Conservation (phyloP, 2,329 filamentous ascomycete species). For the Colletotrichum lini region DNA sequence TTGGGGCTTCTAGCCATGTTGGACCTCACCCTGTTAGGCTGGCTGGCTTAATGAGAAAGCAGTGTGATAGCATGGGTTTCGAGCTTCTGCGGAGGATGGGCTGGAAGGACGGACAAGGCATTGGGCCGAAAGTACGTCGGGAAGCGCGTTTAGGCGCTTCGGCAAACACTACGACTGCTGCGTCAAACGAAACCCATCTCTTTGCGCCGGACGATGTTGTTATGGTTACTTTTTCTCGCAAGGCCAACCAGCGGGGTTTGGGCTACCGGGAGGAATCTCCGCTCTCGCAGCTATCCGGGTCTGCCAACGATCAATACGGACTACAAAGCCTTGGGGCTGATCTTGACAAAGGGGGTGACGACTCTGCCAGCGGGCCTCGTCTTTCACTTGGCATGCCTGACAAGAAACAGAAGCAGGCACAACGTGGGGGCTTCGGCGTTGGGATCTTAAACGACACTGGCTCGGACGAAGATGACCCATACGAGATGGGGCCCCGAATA, state of each 20-base stretch:
- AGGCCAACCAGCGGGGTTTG: slow-evolving; percentile 79
- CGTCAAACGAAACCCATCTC: slow-evolving; percentile 70
- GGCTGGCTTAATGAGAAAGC: slow-evolving; percentile 79
- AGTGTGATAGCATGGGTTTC: slow-evolving; percentile 88
- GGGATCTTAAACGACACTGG: slow-evolving; percentile 93
- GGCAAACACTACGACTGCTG: slow-evolving; percentile 52
- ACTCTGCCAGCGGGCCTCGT: background rate
- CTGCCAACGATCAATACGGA: background rate
- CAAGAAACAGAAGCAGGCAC: slow-evolving; percentile 62
- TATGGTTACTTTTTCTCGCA: slow-evolving; percentile 76
- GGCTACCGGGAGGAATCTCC: slow-evolving; percentile 74
- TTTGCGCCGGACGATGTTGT: slow-evolving; percentile 88
- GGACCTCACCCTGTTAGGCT: slow-evolving; percentile 55
- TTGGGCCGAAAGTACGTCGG: slow-evolving; percentile 88
- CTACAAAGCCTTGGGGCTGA: slow-evolving; percentile 29
- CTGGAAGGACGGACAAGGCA: slow-evolving; percentile 93
- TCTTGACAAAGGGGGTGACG: background rate
- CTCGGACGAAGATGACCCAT: slow-evolving; percentile 95
- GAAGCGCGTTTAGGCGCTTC: slow-evolving; percentile 75
- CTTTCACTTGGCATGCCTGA: slow-evolving; percentile 27
- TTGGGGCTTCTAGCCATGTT: slow-evolving; percentile 75
- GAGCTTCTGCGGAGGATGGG: slow-evolving; percentile 93
- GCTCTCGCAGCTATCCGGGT: slow-evolving; percentile 50
- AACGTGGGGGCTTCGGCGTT: slow-evolving; percentile 82
- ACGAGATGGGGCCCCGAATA: slow-evolving; percentile 91